phyloP scores from a whole-genome alignment of 768 basidiomycete species.

The Kwoniella heveanensis region DNA sequence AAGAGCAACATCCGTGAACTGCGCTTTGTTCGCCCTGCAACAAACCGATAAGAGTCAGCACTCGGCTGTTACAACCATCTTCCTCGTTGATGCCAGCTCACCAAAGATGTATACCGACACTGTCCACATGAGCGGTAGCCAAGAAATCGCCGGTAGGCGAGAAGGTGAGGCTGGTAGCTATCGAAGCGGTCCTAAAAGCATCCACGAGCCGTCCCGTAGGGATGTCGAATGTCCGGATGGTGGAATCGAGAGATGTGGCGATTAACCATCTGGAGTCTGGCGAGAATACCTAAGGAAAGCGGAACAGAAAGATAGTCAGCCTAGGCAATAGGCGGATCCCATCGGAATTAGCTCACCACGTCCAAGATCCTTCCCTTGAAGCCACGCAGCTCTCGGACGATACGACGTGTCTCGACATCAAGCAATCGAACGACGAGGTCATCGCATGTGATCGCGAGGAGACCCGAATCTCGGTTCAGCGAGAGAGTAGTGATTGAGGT shows the following conservation, averaged over 20 bases:
- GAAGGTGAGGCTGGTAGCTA: conserved; percentile 87
- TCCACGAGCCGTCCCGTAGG: conserved; percentile 91
- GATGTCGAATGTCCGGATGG: conserved; percentile 92
- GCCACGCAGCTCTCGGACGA: conserved; percentile 86
- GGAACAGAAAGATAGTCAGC: not conserved
- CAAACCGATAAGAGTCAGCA: conserved; percentile 2
- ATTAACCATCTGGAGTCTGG: conserved; percentile 94
- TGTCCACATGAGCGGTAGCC: conserved; percentile 91
- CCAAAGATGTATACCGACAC: conserved; percentile 94
- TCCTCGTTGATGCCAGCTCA: conserved; percentile 50
- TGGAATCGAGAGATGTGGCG: conserved; percentile 80
- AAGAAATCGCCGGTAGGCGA: conserved; percentile 95
- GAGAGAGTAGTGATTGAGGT: conserved; percentile 70
- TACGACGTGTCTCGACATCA: conserved; percentile 83
- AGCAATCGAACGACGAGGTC: conserved; percentile 81
- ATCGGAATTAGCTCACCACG: too few relatives aligned
- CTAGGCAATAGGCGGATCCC: too few relatives aligned
- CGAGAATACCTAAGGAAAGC: conserved; percentile 73
- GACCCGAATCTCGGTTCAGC: conserved; percentile 79
- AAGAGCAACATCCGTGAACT: conserved; percentile 82
- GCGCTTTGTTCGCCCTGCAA: conserved; percentile 88
- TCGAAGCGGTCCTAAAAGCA: conserved; percentile 80
- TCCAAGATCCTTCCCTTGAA: conserved; percentile 85
- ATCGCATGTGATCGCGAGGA: conserved; percentile 81
- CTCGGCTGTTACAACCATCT: not conserved